phyloP scores from a whole-genome alignment of 192 early-diverging fungal genomes.

The Coemansia sp. region DNA sequence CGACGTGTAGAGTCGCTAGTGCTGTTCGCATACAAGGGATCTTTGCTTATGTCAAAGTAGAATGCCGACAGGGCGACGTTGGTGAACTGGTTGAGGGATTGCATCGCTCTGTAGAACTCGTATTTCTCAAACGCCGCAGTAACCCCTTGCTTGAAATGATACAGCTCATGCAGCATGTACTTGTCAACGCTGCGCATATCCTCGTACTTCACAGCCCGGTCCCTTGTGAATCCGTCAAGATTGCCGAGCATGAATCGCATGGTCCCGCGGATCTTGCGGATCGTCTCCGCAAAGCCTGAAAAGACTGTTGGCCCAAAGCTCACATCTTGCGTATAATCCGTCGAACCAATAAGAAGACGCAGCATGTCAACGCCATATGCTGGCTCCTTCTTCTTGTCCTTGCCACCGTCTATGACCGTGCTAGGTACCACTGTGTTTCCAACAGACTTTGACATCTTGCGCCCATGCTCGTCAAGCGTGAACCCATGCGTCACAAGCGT shows the following conservation, averaged over 20 bases:
- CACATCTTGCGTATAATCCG: constrained; percentile 74
- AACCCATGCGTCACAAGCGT: constrained; percentile 81
- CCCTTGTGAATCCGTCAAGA: constrained; percentile 57
- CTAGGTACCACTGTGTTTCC: constrained; percentile 74
- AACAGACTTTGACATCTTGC: constrained; percentile 82
- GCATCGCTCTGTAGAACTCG: constrained; percentile 65
- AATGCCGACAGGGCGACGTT: constrained; percentile 67
- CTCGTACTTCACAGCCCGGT: constrained; percentile 53
- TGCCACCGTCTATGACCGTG: constrained; percentile 67
- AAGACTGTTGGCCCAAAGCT: constrained; percentile 67
- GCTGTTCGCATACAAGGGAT: constrained; percentile 66
- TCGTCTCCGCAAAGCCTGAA: constrained; percentile 61
- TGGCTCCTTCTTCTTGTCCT: constrained; percentile 65
- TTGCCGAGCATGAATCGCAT: constrained; percentile 78
- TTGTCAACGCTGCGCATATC: constrained; percentile 52
- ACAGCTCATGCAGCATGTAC: constrained; percentile 64
- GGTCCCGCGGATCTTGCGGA: constrained; percentile 75
- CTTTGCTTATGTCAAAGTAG: constrained; percentile 81
- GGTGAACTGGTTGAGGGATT: constrained; percentile 66
- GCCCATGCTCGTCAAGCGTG: constrained; percentile 71
- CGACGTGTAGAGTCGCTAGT: constrained; percentile 47
- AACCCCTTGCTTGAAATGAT: constrained; percentile 58
- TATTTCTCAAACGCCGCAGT: constrained; percentile 60
- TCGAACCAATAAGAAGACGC: constrained; percentile 72
- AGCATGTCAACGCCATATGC: constrained; percentile 74